A percentile compares a stretch with the other conserved stretches of the same genome.
Evolutionary conservation across 2,329 filamentous ascomycete species (phyloP).

Genomic region (Sclerotinia borealis): DNA sequence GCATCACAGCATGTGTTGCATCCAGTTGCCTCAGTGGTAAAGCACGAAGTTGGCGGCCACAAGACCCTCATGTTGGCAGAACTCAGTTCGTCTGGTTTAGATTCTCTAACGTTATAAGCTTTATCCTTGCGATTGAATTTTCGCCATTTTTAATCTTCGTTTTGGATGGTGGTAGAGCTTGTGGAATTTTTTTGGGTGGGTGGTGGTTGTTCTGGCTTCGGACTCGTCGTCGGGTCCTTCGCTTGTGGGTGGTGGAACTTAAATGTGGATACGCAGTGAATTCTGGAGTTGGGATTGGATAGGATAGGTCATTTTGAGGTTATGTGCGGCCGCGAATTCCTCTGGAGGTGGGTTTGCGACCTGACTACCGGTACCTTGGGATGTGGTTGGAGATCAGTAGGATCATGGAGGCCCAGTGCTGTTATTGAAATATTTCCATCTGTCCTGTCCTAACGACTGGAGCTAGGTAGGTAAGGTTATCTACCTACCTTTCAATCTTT

Average conservation of each 20-base stretch:
- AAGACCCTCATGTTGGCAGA: background rate
- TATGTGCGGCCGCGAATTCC: background rate
- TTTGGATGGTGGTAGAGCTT: background rate
- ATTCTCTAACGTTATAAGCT: constrained; percentile 1
- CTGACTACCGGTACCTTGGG: background rate
- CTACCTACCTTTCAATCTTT: too few relatives aligned
- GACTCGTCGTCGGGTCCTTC: too few relatives aligned
- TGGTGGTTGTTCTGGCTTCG: too few relatives aligned
- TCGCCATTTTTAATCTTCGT: background rate
- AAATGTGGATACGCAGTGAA: background rate
- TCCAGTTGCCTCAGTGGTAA: background rate
- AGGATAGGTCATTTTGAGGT: background rate
- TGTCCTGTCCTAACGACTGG: too few relatives aligned
- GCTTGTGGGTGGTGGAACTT: background rate
- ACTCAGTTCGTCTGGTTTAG: background rate
- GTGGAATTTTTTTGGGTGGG: too few relatives aligned
- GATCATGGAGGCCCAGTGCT: too few relatives aligned
- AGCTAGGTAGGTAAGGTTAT: too few relatives aligned
- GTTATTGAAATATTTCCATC: too few relatives aligned
- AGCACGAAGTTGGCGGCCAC: background rate
- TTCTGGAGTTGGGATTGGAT: background rate
- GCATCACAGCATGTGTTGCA: background rate
- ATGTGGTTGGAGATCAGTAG: background rate
- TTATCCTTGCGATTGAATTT: background rate
- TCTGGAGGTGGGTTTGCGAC: background rate